phyloP scores from a whole-genome alignment of 1,139 yeast genomes.

The Lodderomyces jiufengensis region DNA sequence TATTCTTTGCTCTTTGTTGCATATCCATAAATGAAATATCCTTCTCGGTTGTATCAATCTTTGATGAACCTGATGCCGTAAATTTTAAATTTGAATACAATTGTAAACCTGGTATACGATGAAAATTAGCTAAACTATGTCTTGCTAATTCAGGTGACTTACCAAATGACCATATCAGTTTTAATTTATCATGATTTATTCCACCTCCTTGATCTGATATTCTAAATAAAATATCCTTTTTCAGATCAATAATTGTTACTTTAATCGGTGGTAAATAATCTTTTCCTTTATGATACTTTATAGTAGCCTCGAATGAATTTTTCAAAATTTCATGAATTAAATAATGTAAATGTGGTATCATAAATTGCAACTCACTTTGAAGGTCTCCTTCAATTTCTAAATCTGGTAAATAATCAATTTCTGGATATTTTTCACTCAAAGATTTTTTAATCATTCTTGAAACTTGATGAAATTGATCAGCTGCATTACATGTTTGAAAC shows the following conservation, averaged over 20 bases:
- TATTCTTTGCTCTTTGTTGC: conserved; percentile 26
- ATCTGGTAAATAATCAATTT: conserved; percentile 63
- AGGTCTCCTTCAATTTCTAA: conserved; percentile 66
- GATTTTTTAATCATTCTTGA: conserved; percentile 48
- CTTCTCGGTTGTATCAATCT: conserved; percentile 16
- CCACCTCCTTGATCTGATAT: conserved; percentile 94
- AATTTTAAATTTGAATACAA: conserved; percentile 39
- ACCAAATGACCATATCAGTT: conserved; percentile 81
- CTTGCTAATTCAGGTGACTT: conserved; percentile 59
- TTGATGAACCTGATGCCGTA: conserved; percentile 39
- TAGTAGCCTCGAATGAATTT: conserved; percentile 79
- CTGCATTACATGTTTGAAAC: conserved; percentile 73
- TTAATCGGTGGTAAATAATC: conserved; percentile 61
- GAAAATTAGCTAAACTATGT: conserved; percentile 58
- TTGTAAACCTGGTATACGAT: conserved; percentile 59
- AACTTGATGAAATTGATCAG: conserved; percentile 53
- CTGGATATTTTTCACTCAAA: conserved; percentile 51
- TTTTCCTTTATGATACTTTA: conserved; percentile 35
- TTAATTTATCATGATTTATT: conserved; percentile 51
- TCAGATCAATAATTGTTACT: conserved; percentile 66
- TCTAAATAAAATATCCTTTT: conserved; percentile 66
- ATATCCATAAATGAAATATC: conserved; percentile 35
- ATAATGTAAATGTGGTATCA: conserved; percentile 83
- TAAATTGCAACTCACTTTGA: conserved; percentile 68
- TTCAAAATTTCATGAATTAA: conserved; percentile 82